Conservation (phyloP, 805 yeast genomes). For the Saturnispora kantuleensis region DNA sequence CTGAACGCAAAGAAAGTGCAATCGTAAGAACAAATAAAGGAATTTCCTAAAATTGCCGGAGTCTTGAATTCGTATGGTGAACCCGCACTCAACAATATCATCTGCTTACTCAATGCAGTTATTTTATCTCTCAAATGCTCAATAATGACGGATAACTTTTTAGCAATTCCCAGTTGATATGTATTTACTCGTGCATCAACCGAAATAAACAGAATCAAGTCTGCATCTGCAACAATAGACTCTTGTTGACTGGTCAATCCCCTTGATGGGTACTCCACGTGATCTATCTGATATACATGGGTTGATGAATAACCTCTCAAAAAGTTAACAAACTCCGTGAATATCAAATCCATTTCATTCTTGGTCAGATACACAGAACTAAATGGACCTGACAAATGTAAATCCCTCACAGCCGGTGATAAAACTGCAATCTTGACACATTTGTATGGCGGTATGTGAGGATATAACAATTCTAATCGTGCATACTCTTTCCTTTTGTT, state of each 20-base stretch:
- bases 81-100: conserved; percentile 50
- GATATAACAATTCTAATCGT: background rate
- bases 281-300: conserved; percentile 37
- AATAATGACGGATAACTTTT: conserved; percentile 36
- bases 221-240: conserved; percentile 39
- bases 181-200: conserved; percentile 49
- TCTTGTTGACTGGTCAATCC: conserved; percentile 49
- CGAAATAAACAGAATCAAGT: conserved; percentile 42
- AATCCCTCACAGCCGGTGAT: conserved; percentile 1
- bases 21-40: conserved; percentile 53
- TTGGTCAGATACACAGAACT: background rate
- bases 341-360: conserved; percentile 1
- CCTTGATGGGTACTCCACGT: conserved; percentile 49
- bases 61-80: conserved; percentile 55
- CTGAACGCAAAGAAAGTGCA: conserved; percentile 43
- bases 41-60: conserved; percentile 43
- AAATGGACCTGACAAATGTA: background rate
- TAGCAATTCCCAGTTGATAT: conserved; percentile 53
- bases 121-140: conserved; percentile 7
- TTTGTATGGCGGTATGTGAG: conserved; percentile 3
- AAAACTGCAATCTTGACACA: conserved; percentile 5
- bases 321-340: conserved; percentile 38
- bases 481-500: conserved; percentile 14
- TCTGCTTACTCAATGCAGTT: conserved; percentile 32
- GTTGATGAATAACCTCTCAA: conserved; percentile 28